Evolutionary conservation across 2,329 filamentous ascomycete species (phyloP), one percentile per base, ranked within the genome.

Genomic region (Monilinia vaccinii-corymbosi): DNA sequence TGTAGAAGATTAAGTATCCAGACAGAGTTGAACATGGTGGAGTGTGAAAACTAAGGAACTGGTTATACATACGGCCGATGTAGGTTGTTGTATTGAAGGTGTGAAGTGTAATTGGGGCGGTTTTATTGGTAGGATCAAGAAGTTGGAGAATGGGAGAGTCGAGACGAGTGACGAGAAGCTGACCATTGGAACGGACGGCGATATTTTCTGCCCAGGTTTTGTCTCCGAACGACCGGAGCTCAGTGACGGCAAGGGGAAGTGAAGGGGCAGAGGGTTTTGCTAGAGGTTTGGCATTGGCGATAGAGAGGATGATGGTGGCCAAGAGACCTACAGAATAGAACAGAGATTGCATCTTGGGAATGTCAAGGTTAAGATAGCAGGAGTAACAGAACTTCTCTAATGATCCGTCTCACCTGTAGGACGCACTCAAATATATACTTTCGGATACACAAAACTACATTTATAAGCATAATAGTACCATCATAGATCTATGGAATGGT

Each of bases 131-230:
- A 13, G 73, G 73, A 52, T 74, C 64, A 48, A 76, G 61, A 32
- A 73, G 65, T 61, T 69, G 69, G 6, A 75, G 63, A 53, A 72
- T 67, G 5, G 73, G 68, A 28, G 51, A 50, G 51, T 70, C 68
- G 16, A 75, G 60, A 4, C 70, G 60, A 13, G 68, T 66, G 18
- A 72, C 68, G 31, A 76, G 69, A 23, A 75, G 63, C 36, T 72
- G 68, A 21, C 72, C 72, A 47, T 75, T 75, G 10, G 67, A 56
- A 21, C 70, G 73, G 4, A 73, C 56, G 13, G 69, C 71, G 32
- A 76, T 65, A 53, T 76, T 76, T 62, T 77, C 75, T 14, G 46
- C 50, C 64, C 60, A 64, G 21, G 32, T 62, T 46, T 56, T 46
- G 28, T 51, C 46, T 1, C 34, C 51, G 32, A 62, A 61, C 10